Conservation (phyloP, 2,329 filamentous ascomycete genomes). For the Aaosphaeria arxii region DNA sequence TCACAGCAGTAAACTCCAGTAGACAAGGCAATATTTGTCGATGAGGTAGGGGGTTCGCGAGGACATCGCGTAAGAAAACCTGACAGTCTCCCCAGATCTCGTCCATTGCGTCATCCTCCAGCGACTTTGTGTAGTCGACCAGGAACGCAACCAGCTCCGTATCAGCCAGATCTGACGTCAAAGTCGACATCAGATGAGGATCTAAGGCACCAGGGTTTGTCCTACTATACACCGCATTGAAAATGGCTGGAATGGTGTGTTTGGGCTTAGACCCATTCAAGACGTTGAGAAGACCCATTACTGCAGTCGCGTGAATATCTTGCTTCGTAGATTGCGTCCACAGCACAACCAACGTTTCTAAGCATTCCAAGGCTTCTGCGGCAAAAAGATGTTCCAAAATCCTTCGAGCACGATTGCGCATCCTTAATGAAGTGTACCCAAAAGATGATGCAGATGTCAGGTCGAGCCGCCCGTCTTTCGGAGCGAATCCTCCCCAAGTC, state of each 20-base stretch:
- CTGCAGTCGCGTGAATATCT: slow-evolving; percentile 57
- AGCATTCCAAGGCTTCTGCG: slow-evolving; percentile 86
- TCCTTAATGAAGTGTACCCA: slow-evolving; percentile 82
- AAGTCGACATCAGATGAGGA: slow-evolving; percentile 74
- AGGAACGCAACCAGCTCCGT: slow-evolving; percentile 83
- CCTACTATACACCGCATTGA: slow-evolving; percentile 93
- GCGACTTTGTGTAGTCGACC: slow-evolving; percentile 81
- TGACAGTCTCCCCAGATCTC: slow-evolving; percentile 97
- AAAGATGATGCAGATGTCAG: slow-evolving; percentile 74
- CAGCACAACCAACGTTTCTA: slow-evolving; percentile 85
- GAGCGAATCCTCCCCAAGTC: slow-evolving; percentile 78
- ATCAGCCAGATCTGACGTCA: slow-evolving; percentile 82
- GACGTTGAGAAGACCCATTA: slow-evolving; percentile 85
- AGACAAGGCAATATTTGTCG: slow-evolving; percentile 83
- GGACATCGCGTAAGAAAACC: slow-evolving; percentile 81
- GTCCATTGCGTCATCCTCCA: slow-evolving; percentile 96
- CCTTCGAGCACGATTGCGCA: slow-evolving; percentile 84
- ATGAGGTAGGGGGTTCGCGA: slow-evolving; percentile 93
- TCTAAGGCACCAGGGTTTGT: slow-evolving; percentile 82
- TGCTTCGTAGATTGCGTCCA: slow-evolving; percentile 62
- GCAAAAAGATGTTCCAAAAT: slow-evolving; percentile 90
- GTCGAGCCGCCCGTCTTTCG: slow-evolving; percentile 59
- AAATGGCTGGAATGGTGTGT: slow-evolving; percentile 87
- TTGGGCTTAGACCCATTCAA: slow-evolving; percentile 88
- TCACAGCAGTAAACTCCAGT: slow-evolving; percentile 81